These are phyloP conservation scores for Pichia nakasei DNA, from an alignment of 805 yeast species.

Conservation along the genomic window DNA sequence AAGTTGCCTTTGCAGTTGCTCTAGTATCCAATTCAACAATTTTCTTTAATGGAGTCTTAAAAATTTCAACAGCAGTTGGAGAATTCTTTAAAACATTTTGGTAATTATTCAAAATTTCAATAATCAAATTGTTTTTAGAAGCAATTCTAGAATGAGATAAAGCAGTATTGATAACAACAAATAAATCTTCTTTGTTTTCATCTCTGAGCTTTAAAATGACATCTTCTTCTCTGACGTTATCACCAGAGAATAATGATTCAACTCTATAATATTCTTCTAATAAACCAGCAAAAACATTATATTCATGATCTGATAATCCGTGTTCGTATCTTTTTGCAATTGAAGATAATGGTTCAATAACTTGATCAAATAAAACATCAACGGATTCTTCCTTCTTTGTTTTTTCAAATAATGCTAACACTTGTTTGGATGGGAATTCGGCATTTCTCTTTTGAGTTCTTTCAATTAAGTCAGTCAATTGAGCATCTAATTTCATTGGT, in stretches of 20 bases:
- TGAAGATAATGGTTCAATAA: conserved; percentile 63
- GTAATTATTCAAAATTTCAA: conserved; percentile 77
- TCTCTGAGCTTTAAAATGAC: conserved; percentile 84
- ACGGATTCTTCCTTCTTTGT: conserved; percentile 38
- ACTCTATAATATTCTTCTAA: conserved; percentile 66
- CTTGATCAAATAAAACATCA: conserved; percentile 43
- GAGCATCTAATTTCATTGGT: conserved; percentile 66
- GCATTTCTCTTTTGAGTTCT: conserved; percentile 58
- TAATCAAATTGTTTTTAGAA: conserved; percentile 81
- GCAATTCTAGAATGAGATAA: conserved; percentile 90
- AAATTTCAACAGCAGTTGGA: conserved; percentile 54
- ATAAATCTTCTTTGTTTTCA: conserved; percentile 67
- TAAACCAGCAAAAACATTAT: conserved; percentile 58
- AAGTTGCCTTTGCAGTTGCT: conserved; percentile 84
- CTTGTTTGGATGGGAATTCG: conserved; percentile 89
- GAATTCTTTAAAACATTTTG: conserved; percentile 70
- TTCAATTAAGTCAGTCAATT: conserved; percentile 55
- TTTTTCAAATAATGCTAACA: conserved; percentile 63
- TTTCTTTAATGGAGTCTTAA: conserved; percentile 64
- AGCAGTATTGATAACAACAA: conserved; percentile 60
- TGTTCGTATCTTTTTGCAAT: conserved; percentile 62
- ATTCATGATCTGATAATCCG: conserved; percentile 83
- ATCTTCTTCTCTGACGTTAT: conserved; percentile 75
- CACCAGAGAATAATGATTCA: conserved; percentile 72
- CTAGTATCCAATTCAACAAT: conserved; percentile 87